Conservation (phyloP, 2,329 filamentous ascomycete species). For the Zymoseptoria passerinii region DNA sequence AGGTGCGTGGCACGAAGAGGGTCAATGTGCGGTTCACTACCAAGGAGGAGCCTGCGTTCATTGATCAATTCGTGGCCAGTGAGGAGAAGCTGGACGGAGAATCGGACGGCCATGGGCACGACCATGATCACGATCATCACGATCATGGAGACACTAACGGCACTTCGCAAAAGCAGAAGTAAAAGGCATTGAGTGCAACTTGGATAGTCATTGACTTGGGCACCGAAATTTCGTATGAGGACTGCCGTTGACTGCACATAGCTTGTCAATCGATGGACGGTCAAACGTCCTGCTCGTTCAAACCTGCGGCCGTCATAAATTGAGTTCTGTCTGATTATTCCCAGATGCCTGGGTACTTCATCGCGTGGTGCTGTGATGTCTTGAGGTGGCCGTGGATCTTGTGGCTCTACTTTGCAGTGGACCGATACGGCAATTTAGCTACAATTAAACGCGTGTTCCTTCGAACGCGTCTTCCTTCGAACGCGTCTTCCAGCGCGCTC, state of each 20-base stretch:
- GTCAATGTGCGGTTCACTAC: slow-evolving; percentile 76
- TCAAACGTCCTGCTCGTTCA: too few relatives aligned
- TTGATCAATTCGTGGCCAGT: slow-evolving; percentile 56
- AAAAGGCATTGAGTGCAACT: neutral
- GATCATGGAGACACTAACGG: slow-evolving; percentile 20
- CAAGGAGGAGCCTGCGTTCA: slow-evolving; percentile 42
- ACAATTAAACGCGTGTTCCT: too few relatives aligned
- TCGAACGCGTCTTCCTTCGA: too few relatives aligned
- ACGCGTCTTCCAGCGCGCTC: neutral
- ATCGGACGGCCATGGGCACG: neutral
- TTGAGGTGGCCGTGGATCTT: neutral
- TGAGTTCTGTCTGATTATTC: too few relatives aligned
- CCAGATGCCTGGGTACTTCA: too few relatives aligned
- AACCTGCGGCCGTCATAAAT: too few relatives aligned
- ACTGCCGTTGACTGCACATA: too few relatives aligned
- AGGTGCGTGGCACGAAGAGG: slow-evolving; percentile 74
- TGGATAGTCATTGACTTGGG: neutral
- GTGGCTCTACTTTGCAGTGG: neutral
- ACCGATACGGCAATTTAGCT: neutral
- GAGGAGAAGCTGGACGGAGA: slow-evolving; percentile 16
- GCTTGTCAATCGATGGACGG: too few relatives aligned
- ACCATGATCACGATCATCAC: slow-evolving; percentile 22
- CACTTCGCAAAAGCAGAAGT: slow-evolving; percentile 15
- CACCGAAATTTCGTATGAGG: too few relatives aligned
- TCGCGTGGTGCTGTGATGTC: neutral